Percentiles rank a stretch among this genome's conserved stretches.
phyloP scores from a whole-genome alignment of 2,329 filamentous ascomycete genomes.

The Cordyceps fumosorosea region DNA sequence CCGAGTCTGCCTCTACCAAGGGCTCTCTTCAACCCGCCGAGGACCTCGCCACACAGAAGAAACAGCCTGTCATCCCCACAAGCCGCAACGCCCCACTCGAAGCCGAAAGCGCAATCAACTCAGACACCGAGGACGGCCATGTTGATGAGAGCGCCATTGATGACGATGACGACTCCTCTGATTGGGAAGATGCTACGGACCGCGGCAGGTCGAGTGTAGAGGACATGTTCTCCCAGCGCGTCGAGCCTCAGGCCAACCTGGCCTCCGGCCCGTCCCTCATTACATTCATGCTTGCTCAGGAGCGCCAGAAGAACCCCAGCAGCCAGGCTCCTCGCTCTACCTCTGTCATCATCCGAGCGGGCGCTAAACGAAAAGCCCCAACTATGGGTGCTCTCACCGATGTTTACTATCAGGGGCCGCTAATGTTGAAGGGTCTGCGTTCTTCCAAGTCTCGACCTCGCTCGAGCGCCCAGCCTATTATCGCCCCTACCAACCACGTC shows the following conservation, averaged over 20 bases:
- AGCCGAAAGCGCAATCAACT: slow-evolving; percentile 45
- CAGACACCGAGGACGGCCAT: slow-evolving; percentile 59
- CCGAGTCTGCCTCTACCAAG: slow-evolving; percentile 71
- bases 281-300: slow-evolving; percentile 78
- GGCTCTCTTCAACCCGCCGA: slow-evolving; percentile 41
- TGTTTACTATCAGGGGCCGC: slow-evolving; percentile 53
- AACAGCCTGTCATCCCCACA: slow-evolving; percentile 64
- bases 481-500: slow-evolving; percentile 58
- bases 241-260: slow-evolving; percentile 71
- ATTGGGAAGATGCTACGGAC: slow-evolving; percentile 63
- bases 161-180: slow-evolving; percentile 56
- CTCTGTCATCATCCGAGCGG: slow-evolving; percentile 59
- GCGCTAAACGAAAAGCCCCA: slow-evolving; percentile 41
- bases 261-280: slow-evolving; percentile 82
- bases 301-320: slow-evolving; percentile 61
- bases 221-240: slow-evolving; percentile 79
- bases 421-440: slow-evolving; percentile 57
- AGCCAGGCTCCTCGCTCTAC: slow-evolving; percentile 61
- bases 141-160: slow-evolving; percentile 80
- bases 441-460: slow-evolving; percentile 48
- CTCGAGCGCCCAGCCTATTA: slow-evolving; percentile 69
- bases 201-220: slow-evolving; percentile 42
- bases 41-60: slow-evolving; percentile 41
- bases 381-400: slow-evolving; percentile 40
- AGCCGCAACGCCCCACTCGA: slow-evolving; percentile 66